phyloP scores from a whole-genome alignment of 2,329 filamentous ascomycete genomes.

The Pseudocercospora fijiensis region DNA sequence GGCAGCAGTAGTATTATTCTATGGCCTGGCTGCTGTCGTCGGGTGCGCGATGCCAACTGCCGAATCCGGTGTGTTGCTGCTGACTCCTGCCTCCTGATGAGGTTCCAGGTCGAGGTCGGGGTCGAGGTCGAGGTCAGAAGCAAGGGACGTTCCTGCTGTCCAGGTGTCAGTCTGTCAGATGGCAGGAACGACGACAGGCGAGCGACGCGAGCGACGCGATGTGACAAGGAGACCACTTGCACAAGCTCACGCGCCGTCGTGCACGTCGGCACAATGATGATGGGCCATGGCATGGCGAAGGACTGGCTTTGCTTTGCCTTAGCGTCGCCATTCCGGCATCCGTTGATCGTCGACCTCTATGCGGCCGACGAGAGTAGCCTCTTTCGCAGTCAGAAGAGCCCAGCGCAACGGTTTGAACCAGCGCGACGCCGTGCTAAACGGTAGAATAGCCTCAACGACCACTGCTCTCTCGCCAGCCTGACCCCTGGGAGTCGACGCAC shows the following conservation, averaged over 20 bases:
- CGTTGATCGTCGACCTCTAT: constrained; percentile 3
- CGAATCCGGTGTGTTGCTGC: too few relatives aligned
- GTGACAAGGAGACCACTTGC: background rate
- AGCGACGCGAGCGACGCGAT: background rate
- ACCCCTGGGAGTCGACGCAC: background rate
- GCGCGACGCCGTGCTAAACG: background rate
- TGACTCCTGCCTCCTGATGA: too few relatives aligned
- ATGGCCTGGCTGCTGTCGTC: background rate
- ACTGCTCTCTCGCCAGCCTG: too few relatives aligned
- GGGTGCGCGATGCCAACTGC: background rate
- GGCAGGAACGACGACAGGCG: too few relatives aligned
- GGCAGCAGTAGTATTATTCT: background rate
- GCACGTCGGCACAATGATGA: background rate
- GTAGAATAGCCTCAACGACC: constrained; percentile 8
- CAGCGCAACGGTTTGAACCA: background rate
- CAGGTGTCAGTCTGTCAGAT: background rate
- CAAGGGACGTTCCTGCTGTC: background rate
- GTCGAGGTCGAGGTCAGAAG: too few relatives aligned
- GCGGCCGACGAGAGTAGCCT: background rate
- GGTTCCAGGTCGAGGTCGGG: background rate
- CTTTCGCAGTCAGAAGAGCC: constrained; percentile 2
- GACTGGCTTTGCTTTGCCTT: background rate
- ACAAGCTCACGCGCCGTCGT: constrained; percentile 4
- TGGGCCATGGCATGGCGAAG: background rate
- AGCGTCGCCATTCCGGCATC: background rate